These are phyloP conservation scores for Aspergillus mulundensis DNA, from an alignment of 495 filamentous ascomycete genomes.

Conservation along the genomic window DNA sequence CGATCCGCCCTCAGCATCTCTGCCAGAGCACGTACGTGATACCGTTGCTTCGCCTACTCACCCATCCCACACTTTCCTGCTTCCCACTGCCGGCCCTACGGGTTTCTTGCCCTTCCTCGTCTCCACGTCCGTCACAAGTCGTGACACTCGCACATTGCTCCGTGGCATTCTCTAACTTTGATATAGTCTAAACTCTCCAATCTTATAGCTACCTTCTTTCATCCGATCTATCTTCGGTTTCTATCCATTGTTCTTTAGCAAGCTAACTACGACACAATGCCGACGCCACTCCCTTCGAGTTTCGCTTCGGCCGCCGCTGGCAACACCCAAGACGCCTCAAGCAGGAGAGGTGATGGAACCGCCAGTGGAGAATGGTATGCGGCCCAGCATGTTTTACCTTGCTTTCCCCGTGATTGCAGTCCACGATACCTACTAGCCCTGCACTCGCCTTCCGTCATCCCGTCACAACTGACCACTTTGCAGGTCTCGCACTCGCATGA, in stretches of 20 bases:
- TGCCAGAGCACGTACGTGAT: conserved; percentile 11
- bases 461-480: conserved; percentile 20
- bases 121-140: conserved; percentile 2
- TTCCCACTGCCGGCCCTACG: background rate
- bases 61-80: background rate
- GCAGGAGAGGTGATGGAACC: conserved; percentile 51
- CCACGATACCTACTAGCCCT: background rate
- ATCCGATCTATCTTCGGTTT: conserved; percentile 4
- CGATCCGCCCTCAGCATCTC: conserved; percentile 3
- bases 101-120: conserved; percentile 3
- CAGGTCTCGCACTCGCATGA: conserved; percentile 65
- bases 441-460: conserved; percentile 3
- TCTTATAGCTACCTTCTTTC: conserved; percentile 1
- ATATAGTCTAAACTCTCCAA: conserved; percentile 3
- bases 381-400: conserved; percentile 6
- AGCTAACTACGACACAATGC: conserved; percentile 48
- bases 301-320: conserved; percentile 80
- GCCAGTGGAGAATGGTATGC: conserved; percentile 56
- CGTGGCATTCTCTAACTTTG: background rate
- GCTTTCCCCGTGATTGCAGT: background rate
- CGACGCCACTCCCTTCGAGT: conserved; percentile 74
- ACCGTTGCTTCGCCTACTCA: background rate
- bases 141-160: background rate
- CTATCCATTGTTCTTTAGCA: conserved; percentile 12
- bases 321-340: conserved; percentile 55